Conservation (phyloP, 73 alveolate genomes). For the Halteria grandinella region DNA sequence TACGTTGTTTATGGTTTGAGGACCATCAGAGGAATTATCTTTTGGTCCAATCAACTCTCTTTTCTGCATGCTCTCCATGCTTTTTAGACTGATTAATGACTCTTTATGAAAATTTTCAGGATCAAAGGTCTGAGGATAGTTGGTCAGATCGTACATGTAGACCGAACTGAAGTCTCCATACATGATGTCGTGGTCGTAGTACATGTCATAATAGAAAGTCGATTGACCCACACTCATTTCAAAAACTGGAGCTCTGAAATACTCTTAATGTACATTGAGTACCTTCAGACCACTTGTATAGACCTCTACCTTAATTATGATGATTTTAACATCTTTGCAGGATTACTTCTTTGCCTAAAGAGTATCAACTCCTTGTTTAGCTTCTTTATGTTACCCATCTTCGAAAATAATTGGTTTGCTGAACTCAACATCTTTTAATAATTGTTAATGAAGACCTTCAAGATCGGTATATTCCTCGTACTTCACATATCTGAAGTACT, state of each 20-base stretch:
- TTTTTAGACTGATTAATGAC: not conserved
- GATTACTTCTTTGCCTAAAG: not conserved
- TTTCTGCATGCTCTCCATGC: not conserved
- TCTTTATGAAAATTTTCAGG: constrained; percentile 28
- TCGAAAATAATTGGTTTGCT: too few species aligned
- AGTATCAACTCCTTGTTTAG: not conserved
- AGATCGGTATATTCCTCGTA: constrained; percentile 4
- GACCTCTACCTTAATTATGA: constrained; percentile 6
- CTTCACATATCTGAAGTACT: constrained; percentile 30
- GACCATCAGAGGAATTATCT: too few species aligned
- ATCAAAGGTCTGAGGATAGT: constrained; percentile 56
- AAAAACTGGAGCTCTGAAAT: constrained; percentile 49
- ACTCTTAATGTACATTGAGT: constrained; percentile 9
- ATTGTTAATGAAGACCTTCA: constrained; percentile 5
- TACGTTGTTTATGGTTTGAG: too few species aligned
- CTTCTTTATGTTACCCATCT: too few species aligned
- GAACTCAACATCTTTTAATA: constrained; percentile 27
- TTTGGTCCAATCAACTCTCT: constrained; percentile 30
- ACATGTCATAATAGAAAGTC: constrained; percentile 31
- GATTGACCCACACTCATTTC: constrained; percentile 47
- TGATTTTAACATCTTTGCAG: constrained; percentile 17
- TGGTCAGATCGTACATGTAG: constrained; percentile 36
- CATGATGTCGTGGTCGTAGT: constrained; percentile 58
- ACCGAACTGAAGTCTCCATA: constrained; percentile 36
- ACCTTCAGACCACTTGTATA: constrained; percentile 5